Evolutionary conservation across 2,329 filamentous ascomycete species (phyloP), one percentile per base, ranked within the genome.

Genomic region (Drechslerella coelobrocha): DNA sequence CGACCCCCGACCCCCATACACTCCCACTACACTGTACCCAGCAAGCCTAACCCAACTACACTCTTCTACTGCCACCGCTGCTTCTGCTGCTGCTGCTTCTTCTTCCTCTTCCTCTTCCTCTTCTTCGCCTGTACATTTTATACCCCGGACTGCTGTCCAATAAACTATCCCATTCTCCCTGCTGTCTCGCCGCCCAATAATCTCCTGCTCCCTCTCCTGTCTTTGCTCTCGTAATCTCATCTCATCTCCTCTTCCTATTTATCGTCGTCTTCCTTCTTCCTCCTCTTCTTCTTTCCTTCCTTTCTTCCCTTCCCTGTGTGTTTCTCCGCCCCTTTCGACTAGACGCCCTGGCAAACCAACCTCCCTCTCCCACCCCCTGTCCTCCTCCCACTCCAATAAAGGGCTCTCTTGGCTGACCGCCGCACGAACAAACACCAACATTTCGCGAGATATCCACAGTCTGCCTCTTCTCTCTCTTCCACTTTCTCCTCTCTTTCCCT

Each of bases 401-500:
- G n/a, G n/a, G n/a, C n/a, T n/a, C n/a, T n/a, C n/a, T n/a, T n/a
- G n/a, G n/a, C n/a, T n/a, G n/a, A n/a, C n/a, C n/a, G n/a, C n/a
- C n/a, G n/a, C n/a, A n/a, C n/a, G n/a, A n/a, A n/a, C n/a, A n/a
- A 39, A 2, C 34, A 39, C 17, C 17, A 2, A 14, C 12, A 39
- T 39, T 39, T 39, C 34, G 34, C 34, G 2, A 39, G 48, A 29
- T 39, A 55, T 41, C 47, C 71, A 72, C 72, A 26, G 34, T 12
- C 29, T 48, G 57, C 47, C 57, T 54, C 27, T 17, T 47, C n/a
- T n/a, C n/a, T n/a, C n/a, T n/a, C n/a, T n/a, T n/a, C n/a, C n/a
- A 61, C 68, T 50, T 37, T 41, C 34, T 61, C 31, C 45, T 69
- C 59, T 54, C 51, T 39, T 62, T 75, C 48, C 27, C 51, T 66